Evolutionary conservation across 148 eudicot species (phyloP).

Genomic region (Silene uniflora): DNA sequence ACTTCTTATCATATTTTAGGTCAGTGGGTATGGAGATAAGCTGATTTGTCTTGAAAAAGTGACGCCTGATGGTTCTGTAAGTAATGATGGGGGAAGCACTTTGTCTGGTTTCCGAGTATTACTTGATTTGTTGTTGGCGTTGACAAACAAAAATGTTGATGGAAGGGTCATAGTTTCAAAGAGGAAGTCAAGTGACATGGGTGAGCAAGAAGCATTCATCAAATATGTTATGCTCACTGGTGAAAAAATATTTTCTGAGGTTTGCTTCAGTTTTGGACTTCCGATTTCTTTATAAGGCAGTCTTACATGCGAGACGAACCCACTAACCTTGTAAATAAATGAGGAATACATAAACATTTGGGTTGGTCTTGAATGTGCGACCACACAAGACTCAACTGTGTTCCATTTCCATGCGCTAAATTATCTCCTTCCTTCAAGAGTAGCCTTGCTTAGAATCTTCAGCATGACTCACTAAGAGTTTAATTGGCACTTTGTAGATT

Average conservation of each 20-base stretch:
- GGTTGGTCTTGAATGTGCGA: neutral
- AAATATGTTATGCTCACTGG: constrained; percentile 98
- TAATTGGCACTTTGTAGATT: constrained; percentile 38
- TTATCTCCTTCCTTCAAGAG: neutral
- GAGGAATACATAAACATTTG: neutral
- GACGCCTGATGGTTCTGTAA: constrained; percentile 25
- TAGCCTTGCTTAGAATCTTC: neutral
- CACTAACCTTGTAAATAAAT: neutral
- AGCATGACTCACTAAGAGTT: neutral
- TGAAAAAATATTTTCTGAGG: constrained; percentile 86
- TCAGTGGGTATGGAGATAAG: constrained; percentile 88
- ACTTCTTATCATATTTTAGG: constrained; percentile 39
- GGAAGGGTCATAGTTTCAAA: constrained; percentile 77
- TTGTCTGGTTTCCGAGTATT: constrained; percentile 73
- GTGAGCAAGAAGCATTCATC: constrained; percentile 56
- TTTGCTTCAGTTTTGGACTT: constrained; percentile 27
- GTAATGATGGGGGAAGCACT: constrained; percentile 52
- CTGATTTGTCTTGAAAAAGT: constrained; percentile 33
- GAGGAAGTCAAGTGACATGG: constrained; percentile 30
- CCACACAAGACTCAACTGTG: too few relatives aligned
- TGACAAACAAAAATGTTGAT: constrained; percentile 75
- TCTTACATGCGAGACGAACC: neutral
- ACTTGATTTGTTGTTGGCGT: constrained; percentile 54
- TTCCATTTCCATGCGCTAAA: neutral
- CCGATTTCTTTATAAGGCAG: neutral